A percentile compares a stretch with the other conserved stretches of the same genome.
phyloP scores from a whole-genome alignment of 306 rosid species.

The Dalbergia cochinchinensis region DNA sequence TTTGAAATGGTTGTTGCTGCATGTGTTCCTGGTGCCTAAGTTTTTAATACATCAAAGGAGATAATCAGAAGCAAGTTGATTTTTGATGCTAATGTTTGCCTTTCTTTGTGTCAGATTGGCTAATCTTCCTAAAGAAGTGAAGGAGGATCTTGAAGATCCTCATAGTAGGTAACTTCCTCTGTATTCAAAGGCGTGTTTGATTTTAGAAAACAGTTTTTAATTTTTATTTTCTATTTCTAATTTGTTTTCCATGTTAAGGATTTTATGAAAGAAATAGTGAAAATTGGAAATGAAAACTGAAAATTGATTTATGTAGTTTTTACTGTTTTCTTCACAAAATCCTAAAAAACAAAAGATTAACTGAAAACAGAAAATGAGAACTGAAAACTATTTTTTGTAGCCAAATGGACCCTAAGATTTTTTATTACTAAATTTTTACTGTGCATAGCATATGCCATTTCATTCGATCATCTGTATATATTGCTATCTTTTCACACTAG shows the following conservation, averaged over 20 bases:
- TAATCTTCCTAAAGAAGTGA: slow-evolving; percentile 75
- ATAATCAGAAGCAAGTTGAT: slow-evolving; percentile 23
- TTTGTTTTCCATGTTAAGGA: too few species aligned
- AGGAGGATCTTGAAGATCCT: slow-evolving; percentile 87
- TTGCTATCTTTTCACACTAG: slow-evolving; percentile 22
- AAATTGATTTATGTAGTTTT: too few species aligned
- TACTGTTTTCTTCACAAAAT: too few species aligned
- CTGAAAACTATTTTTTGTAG: too few species aligned
- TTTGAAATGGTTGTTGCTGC: slow-evolving; percentile 18
- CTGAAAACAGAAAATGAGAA: too few species aligned
- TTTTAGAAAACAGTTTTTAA: too few species aligned
- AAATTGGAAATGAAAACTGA: too few species aligned
- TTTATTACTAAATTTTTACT: slow-evolving; percentile 34
- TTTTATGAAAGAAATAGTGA: too few species aligned
- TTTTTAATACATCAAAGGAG: slow-evolving; percentile 6
- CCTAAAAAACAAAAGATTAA: too few species aligned
- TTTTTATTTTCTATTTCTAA: too few species aligned
- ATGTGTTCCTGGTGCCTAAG: slow-evolving; percentile 19
- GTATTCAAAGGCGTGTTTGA: background rate
- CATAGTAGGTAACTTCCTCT: slow-evolving; percentile 67
- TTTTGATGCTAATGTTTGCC: slow-evolving; percentile 32
- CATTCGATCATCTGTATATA: slow-evolving; percentile 17
- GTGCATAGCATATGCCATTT: slow-evolving; percentile 13
- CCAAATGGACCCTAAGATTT: background rate
- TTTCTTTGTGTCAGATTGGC: slow-evolving; percentile 65